Percentiles rank a stretch among this genome's conserved stretches.
phyloP scores from a whole-genome alignment of 495 filamentous ascomycete species.

The Aeminium ludgeri region DNA sequence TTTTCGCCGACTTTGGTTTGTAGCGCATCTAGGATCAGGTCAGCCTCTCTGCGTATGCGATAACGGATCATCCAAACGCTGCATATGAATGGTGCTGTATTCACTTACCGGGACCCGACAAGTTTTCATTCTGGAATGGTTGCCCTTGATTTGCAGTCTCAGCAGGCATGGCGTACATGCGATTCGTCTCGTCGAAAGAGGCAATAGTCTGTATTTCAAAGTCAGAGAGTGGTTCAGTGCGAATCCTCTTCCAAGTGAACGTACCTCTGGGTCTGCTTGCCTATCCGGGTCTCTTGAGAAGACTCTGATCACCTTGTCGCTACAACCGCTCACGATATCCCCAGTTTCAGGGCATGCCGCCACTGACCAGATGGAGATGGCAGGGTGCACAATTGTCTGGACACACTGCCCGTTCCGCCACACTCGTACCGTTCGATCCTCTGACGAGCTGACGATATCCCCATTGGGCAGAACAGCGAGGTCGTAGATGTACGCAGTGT shows the following conservation, averaged over 20 bases:
- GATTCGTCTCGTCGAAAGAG: constrained; percentile 52
- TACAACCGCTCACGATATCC: constrained; percentile 84
- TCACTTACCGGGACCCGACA: constrained; percentile 48
- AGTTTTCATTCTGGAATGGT: constrained; percentile 65
- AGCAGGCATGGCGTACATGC: constrained; percentile 75
- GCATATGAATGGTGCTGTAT: too few species aligned
- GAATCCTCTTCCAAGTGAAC: neutral
- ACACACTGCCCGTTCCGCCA: constrained; percentile 72
- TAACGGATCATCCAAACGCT: too few species aligned
- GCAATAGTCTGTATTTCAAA: constrained; percentile 24
- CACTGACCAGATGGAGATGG: constrained; percentile 90
- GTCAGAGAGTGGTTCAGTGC: neutral
- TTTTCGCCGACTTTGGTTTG: constrained; percentile 64
- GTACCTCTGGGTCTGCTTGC: constrained; percentile 38
- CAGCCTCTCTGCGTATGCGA: too few species aligned
- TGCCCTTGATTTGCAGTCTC: constrained; percentile 57
- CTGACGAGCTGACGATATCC: constrained; percentile 77
- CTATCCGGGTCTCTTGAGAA: constrained; percentile 64
- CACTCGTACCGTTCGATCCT: constrained; percentile 79
- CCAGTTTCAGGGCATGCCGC: constrained; percentile 64
- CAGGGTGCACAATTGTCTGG: constrained; percentile 94
- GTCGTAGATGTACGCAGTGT: constrained; percentile 92
- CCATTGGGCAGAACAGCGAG: constrained; percentile 60
- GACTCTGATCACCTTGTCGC: constrained; percentile 70
- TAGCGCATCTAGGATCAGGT: constrained; percentile 43